phyloP scores from a whole-genome alignment of 352 stramenopile species.

The Pythium plurisporium region DNA sequence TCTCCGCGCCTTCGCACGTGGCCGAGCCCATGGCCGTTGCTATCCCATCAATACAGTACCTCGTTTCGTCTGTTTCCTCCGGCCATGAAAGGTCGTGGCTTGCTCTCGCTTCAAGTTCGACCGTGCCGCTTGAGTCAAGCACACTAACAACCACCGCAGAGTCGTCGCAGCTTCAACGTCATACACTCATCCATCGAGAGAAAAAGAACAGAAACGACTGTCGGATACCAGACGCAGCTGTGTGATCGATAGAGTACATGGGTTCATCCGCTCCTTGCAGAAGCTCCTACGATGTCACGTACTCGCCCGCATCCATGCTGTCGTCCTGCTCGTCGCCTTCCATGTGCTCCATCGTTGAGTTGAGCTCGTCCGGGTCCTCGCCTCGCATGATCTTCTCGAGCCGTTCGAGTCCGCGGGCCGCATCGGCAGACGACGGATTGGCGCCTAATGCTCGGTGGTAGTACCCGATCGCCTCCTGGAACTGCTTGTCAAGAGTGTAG shows the following conservation, averaged over 20 bases:
- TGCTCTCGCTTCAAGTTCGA: no score
- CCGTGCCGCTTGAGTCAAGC: no score
- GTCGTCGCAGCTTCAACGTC: conserved; percentile 4
- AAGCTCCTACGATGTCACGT: conserved; percentile 18
- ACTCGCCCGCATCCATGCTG: conserved; percentile 51
- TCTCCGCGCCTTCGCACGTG: no score
- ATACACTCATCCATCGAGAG: background rate
- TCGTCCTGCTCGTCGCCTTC: conserved; percentile 50
- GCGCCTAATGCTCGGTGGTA: conserved; percentile 67
- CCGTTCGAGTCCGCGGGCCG: conserved; percentile 52
- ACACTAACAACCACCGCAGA: background rate
- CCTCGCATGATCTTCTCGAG: conserved; percentile 79
- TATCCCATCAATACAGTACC: no score
- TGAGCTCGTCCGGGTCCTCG: conserved; percentile 67
- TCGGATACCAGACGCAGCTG: background rate
- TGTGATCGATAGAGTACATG: background rate
- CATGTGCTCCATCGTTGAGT: conserved; percentile 57
- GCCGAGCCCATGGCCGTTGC: no score
- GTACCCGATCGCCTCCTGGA: conserved; percentile 54
- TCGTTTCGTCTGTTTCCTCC: no score
- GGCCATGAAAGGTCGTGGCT: no score
- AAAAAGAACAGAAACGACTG: no score
- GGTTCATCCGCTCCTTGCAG: background rate
- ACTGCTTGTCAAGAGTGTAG: conserved; percentile 69
- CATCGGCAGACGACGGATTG: conserved; percentile 47